Percentiles rank a stretch among this genome's conserved stretches.
Evolutionary conservation across 768 basidiomycete species (phyloP).

Genomic region (Dentipellis fragilis): DNA sequence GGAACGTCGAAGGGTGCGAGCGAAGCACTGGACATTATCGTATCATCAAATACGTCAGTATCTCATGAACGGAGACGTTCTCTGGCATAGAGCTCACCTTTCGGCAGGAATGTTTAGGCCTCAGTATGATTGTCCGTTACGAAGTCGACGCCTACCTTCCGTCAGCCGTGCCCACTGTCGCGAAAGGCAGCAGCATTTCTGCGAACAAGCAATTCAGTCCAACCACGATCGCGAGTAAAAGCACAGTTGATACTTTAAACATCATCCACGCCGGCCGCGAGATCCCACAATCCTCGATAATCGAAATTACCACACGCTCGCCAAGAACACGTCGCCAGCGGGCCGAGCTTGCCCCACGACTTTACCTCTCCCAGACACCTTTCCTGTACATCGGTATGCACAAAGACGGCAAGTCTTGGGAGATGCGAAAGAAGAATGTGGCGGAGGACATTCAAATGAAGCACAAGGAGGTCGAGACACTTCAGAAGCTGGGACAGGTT

Average conservation of each 20-base stretch:
- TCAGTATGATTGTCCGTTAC: constrained; percentile 49
- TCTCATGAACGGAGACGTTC: no score
- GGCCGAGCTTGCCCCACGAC: constrained; percentile 53
- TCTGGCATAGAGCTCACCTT: background rate
- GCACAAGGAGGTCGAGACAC: constrained; percentile 17
- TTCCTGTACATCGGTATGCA: background rate
- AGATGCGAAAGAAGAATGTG: background rate
- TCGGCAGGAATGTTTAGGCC: constrained; percentile 45
- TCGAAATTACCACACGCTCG: constrained; percentile 27
- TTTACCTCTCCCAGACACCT: constrained; percentile 21
- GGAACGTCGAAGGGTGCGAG: constrained; percentile 33
- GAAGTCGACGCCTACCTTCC: constrained; percentile 33
- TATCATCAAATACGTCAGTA: background rate
- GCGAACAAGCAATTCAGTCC: background rate
- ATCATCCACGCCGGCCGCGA: background rate
- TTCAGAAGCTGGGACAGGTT: constrained; percentile 5
- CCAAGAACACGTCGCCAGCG: no score
- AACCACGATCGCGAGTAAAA: background rate
- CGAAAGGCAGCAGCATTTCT: background rate
- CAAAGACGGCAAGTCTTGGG: background rate
- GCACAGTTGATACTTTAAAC: constrained; percentile 29
- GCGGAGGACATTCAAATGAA: background rate
- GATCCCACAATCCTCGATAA: constrained; percentile 8
- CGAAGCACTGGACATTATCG: constrained; percentile 30
- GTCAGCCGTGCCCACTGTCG: background rate